phyloP scores from a whole-genome alignment of 192 early-diverging fungal species.

The Entomortierella beljakovae region DNA sequence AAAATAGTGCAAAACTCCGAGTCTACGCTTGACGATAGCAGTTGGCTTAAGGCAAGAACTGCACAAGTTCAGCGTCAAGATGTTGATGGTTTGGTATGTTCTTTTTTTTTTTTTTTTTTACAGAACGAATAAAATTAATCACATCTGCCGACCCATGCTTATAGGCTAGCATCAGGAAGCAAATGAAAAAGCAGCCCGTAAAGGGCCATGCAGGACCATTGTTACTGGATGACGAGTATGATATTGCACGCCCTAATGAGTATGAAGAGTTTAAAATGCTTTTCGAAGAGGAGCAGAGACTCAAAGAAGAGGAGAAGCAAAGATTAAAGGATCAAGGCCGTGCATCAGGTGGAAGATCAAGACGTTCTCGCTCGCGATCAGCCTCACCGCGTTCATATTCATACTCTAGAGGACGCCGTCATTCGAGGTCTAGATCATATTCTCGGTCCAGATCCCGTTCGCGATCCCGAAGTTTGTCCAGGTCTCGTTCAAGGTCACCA shows the following conservation, averaged over 20 bases:
- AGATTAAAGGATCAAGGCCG: slow-evolving; percentile 11
- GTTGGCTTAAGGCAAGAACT: slow-evolving; percentile 35
- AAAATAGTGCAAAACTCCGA: slow-evolving; percentile 3
- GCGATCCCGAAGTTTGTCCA: slow-evolving; percentile 13
- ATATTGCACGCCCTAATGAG: slow-evolving; percentile 78
- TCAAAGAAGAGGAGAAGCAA: slow-evolving; percentile 45
- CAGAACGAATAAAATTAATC: background rate
- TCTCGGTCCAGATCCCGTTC: slow-evolving; percentile 9
- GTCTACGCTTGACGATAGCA: slow-evolving; percentile 30
- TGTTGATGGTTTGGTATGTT: slow-evolving; percentile 10
- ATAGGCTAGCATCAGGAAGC: slow-evolving; percentile 23
- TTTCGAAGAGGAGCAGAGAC: slow-evolving; percentile 57
- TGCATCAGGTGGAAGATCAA: background rate
- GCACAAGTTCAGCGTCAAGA: slow-evolving; percentile 58
- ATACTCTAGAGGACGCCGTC: slow-evolving; percentile 4
- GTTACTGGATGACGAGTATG: slow-evolving; percentile 68
- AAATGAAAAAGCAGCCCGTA: slow-evolving; percentile 37
- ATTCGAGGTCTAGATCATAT: slow-evolving; percentile 2
- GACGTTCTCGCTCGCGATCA: slow-evolving; percentile 21
- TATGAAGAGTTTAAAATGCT: slow-evolving; percentile 73
- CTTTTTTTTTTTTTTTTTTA: background rate
- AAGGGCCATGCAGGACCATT: slow-evolving; percentile 50
- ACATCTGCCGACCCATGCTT: background rate
- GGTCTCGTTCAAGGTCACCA: slow-evolving; percentile 17
- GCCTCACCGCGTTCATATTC: slow-evolving; percentile 4